A percentile compares a stretch with the other conserved stretches of the same genome.
Conservation (phyloP, 2,329 filamentous ascomycete species). For the Aspergillus calidoustus region DNA sequence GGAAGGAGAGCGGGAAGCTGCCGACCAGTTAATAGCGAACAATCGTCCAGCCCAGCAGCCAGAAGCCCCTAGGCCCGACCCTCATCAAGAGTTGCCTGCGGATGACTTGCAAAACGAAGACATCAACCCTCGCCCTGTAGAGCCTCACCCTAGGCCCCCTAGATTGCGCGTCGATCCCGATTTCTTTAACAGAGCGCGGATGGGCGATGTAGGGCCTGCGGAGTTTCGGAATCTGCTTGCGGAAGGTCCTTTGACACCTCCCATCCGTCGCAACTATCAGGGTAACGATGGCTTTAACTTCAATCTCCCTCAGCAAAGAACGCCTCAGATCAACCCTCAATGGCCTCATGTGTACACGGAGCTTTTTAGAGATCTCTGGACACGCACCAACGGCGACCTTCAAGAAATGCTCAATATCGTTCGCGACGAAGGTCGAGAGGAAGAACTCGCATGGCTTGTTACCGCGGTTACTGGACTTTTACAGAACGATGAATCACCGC, state of each 20-base stretch:
- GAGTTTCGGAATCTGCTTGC: slow-evolving; percentile 7
- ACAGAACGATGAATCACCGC: slow-evolving; percentile 11
- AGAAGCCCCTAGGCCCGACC: slow-evolving; percentile 23
- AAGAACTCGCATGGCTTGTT: slow-evolving; percentile 65
- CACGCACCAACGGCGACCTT: slow-evolving; percentile 63
- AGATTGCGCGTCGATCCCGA: slow-evolving; percentile 10
- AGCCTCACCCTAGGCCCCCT: slow-evolving; percentile 11
- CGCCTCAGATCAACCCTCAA: slow-evolving; percentile 17
- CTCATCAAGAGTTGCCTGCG: slow-evolving; percentile 15
- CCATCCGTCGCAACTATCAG: slow-evolving; percentile 11
- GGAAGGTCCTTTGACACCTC: background rate
- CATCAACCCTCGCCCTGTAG: slow-evolving; percentile 17
- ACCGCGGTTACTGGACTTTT: slow-evolving; percentile 53
- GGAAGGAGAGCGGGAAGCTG: slow-evolving; percentile 56
- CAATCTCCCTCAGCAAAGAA: slow-evolving; percentile 12
- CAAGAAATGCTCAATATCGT: slow-evolving; percentile 65
- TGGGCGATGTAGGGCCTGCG: slow-evolving; percentile 2
- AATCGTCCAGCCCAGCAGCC: slow-evolving; percentile 34
- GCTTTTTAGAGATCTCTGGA: slow-evolving; percentile 61
- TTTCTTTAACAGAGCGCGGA: slow-evolving; percentile 18
- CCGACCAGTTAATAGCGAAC: slow-evolving; percentile 50
- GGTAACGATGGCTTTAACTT: slow-evolving; percentile 16
- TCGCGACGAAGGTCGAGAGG: slow-evolving; percentile 62
- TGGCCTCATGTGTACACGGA: slow-evolving; percentile 47
- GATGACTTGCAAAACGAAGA: slow-evolving; percentile 18